These are phyloP conservation scores for Ustilago trichophora DNA, from an alignment of 1,284 basidiomycete species.

Conservation along the genomic window DNA sequence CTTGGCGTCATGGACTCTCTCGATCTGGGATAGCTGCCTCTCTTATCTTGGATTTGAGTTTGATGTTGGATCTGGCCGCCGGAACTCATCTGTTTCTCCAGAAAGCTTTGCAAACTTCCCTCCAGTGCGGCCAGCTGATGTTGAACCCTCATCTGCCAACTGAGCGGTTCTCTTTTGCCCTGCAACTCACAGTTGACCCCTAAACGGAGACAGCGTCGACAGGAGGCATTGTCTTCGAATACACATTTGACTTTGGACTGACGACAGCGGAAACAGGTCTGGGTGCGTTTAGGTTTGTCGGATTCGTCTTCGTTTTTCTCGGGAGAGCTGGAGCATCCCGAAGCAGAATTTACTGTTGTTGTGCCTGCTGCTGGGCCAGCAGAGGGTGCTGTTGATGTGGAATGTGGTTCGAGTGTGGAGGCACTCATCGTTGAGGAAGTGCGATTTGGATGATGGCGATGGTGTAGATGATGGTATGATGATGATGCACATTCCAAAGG, in stretches of 20 bases:
- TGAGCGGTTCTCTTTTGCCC: constrained; percentile 30
- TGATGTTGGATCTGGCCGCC: too few relatives aligned
- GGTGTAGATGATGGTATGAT: too few relatives aligned
- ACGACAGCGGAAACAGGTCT: constrained; percentile 36
- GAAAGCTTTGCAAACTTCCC: constrained; percentile 22
- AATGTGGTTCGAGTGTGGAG: not conserved
- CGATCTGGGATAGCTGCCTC: constrained; percentile 10
- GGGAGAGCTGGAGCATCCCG: too few relatives aligned
- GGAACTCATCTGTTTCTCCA: constrained; percentile 30
- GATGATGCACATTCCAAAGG: too few relatives aligned
- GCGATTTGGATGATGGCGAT: not conserved
- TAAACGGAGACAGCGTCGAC: constrained; percentile 23
- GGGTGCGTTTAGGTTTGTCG: constrained; percentile 26
- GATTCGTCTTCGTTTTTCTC: constrained; percentile 20
- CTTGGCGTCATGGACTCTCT: constrained; percentile 9
- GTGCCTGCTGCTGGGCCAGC: not conserved
- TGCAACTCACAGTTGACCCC: constrained; percentile 33
- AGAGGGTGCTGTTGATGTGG: not conserved
- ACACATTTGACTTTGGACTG: constrained; percentile 41
- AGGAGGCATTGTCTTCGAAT: constrained; percentile 21
- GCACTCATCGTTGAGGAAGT: not conserved
- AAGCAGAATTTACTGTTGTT: not conserved
- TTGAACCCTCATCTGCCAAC: constrained; percentile 41
- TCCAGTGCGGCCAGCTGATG: constrained; percentile 32
- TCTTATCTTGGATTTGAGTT: too few relatives aligned